Evolutionary conservation across 768 basidiomycete genomes (phyloP).

Genomic region (Kwoniella heveanensis): DNA sequence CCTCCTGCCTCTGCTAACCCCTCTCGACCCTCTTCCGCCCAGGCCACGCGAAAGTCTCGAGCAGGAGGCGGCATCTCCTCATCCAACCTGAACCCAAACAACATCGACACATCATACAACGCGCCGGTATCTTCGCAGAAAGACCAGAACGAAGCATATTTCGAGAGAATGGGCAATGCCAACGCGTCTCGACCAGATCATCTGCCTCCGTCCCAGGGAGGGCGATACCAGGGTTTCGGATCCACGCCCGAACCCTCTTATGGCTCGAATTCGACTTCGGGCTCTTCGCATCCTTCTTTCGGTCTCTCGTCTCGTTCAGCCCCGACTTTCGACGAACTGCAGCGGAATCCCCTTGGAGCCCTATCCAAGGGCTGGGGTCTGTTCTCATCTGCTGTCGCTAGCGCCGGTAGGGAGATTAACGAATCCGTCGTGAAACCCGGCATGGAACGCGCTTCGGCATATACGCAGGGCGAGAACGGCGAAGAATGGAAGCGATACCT

Average conservation of each 20-base stretch:
- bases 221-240: conserved; percentile 90
- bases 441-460: conserved; percentile 66
- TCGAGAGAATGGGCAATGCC: conserved; percentile 75
- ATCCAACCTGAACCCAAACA: conserved; percentile 60
- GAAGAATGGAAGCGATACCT: conserved; percentile 43
- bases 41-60: conserved; percentile 85
- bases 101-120: conserved; percentile 59
- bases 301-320: conserved; percentile 75
- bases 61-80: conserved; percentile 63
- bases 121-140: conserved; percentile 48
- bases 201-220: conserved; percentile 86
- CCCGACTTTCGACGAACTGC: conserved; percentile 77
- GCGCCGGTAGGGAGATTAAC: conserved; percentile 72
- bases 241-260: conserved; percentile 68
- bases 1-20: conserved; percentile 63
- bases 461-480: conserved; percentile 11
- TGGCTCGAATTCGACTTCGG: conserved; percentile 47
- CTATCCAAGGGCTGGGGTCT: conserved; percentile 93
- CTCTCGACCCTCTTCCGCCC: conserved; percentile 70
- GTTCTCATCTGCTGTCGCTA: conserved; percentile 75
- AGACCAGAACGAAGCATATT: conserved; percentile 82
- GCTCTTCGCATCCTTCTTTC: conserved; percentile 68
- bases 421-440: conserved; percentile 90
- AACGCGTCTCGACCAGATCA: conserved; percentile 77
- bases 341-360: conserved; percentile 81